Base-by-base conservation (phyloP, 2,329 filamentous ascomycete genomes). In the Dactylella cylindrospora region DNA sequence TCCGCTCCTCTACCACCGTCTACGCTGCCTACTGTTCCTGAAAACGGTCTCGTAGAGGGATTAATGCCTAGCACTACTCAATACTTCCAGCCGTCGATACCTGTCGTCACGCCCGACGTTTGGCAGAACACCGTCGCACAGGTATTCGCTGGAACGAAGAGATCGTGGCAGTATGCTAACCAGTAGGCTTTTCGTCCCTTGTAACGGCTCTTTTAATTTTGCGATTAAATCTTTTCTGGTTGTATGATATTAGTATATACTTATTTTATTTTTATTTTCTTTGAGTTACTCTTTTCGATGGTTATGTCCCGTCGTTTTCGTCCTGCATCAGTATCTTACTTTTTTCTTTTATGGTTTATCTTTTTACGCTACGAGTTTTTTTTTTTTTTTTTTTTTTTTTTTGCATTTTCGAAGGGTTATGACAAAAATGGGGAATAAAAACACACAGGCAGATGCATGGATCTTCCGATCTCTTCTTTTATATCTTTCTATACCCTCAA, bases 11-110 rank as follows among this genome's bases (percentile, higher is more conserved):
- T 78, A 69, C 70, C 75, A 66, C 73, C 74, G 65, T 72, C 73
- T 64, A 70, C 70, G 54, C 72, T 75, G 60, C 71, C 75, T 68
- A 73, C 73, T 67, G 57, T 62, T 71, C 76, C 67, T 76, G 77
- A 69, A 72, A 75, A 71, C 76, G 72, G 71, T 73, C 76, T 75
- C 19, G 76, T 81, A 74, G 80, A 77, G 73, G 72, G 77, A 70
- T 71, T 77, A 65, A 75, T 77, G 66, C 76, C 78, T 71, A 73
- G 78, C 75, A 78, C 76, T 75, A 75, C 76, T 66, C 73, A 45
- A 9, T 64, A 54, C 33, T 64, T 57, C 28, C 43, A 45, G 10
- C 39, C 49, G 15, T 43, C 47, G 41, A 43, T 61, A 64, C 55
- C 59, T 12, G 47, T 64, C 33, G 49, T 65, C 35, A 44, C 45